Percentiles rank a stretch among this genome's conserved stretches.
phyloP scores from a whole-genome alignment of 192 early-diverging fungal species.

The Backusella tarrabulga region DNA sequence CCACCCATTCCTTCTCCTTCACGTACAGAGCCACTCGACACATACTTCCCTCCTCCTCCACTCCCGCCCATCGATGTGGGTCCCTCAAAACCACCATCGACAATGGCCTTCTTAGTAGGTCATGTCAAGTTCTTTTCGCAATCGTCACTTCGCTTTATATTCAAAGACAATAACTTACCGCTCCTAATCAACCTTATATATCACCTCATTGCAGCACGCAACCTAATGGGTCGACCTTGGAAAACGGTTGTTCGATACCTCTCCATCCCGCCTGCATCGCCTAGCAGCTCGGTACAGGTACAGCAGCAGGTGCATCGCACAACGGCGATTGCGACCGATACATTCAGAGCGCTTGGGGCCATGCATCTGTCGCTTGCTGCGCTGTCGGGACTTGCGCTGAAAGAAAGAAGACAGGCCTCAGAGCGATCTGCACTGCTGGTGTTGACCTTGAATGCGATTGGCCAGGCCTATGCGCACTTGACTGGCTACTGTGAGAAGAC shows the following conservation, averaged over 20 bases:
- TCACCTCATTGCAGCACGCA: conserved; percentile 25
- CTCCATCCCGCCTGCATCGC: background rate
- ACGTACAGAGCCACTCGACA: no score
- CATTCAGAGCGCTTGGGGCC: conserved; percentile 14
- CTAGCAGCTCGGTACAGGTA: background rate
- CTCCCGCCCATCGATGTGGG: background rate
- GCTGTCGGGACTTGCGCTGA: conserved; percentile 14
- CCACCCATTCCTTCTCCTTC: background rate
- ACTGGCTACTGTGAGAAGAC: conserved; percentile 18
- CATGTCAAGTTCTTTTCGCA: conserved; percentile 6
- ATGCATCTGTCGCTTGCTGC: conserved; percentile 19
- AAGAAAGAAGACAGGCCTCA: conserved; percentile 22
- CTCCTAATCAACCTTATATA: conserved; percentile 27
- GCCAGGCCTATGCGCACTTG: conserved; percentile 21
- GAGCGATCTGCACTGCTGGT: conserved; percentile 30
- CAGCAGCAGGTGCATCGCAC: background rate
- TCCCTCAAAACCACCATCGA: background rate
- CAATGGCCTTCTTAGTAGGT: background rate
- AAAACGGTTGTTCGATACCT: conserved; percentile 16
- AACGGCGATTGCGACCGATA: conserved; percentile 6
- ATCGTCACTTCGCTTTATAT: conserved; percentile 17
- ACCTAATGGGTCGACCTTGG: conserved; percentile 7
- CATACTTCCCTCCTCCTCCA: background rate
- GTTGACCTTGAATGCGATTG: conserved; percentile 15
- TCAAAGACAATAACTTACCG: conserved; percentile 36